Percentiles rank a stretch among this genome's conserved stretches.
phyloP scores from a whole-genome alignment of 2,329 filamentous ascomycete species.

The Albophoma yamanashiensis region DNA sequence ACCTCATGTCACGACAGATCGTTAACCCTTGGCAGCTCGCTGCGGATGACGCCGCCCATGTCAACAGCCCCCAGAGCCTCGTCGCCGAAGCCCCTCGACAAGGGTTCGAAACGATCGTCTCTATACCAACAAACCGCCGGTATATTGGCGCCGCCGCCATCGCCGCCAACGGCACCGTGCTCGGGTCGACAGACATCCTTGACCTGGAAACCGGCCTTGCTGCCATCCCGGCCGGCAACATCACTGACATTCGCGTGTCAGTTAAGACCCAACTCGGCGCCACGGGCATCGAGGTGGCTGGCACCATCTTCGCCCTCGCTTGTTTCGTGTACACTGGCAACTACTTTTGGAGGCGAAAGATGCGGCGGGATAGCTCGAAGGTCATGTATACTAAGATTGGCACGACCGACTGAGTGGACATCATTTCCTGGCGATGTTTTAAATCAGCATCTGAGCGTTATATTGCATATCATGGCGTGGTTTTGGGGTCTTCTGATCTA shows the following conservation, averaged over 20 bases:
- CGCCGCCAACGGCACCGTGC: neutral
- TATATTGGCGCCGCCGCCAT: neutral
- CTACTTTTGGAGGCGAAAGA: slow-evolving; percentile 1
- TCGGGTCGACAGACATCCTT: neutral
- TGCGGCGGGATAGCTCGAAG: neutral
- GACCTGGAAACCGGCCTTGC: neutral
- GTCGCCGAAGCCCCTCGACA: neutral
- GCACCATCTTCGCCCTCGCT: neutral
- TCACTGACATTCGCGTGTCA: neutral
- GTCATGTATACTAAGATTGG: slow-evolving; percentile 10
- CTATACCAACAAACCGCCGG: neutral
- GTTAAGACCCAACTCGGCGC: neutral
- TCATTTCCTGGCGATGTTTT: too few species aligned
- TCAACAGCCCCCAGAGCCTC: neutral
- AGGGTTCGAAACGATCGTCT: neutral
- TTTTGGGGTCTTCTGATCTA: neutral
- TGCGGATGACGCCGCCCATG: neutral
- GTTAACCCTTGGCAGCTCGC: neutral
- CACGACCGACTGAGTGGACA: slow-evolving; percentile 13
- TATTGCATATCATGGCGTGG: neutral
- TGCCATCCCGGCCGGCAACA: neutral
- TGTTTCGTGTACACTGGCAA: slow-evolving; percentile 1
- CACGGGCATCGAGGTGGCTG: neutral
- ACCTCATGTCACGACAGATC: neutral
- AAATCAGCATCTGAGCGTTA: neutral